Percentiles rank a stretch among this genome's conserved stretches.
phyloP scores from a whole-genome alignment of 148 eudicot genomes.

The Cornus suecica region DNA sequence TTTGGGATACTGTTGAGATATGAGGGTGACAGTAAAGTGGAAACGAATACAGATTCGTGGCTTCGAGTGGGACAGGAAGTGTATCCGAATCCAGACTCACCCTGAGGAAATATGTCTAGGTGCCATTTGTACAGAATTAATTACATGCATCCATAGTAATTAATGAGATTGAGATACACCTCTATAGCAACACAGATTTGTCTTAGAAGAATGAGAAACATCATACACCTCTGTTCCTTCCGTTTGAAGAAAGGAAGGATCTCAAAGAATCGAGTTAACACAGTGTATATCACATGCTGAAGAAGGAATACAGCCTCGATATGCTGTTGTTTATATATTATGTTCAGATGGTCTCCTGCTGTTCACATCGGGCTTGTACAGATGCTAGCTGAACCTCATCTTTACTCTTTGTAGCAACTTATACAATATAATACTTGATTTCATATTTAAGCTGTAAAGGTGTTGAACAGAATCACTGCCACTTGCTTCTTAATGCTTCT shows the following conservation, averaged over 20 bases:
- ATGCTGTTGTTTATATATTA: background rate
- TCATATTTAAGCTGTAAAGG: too few species aligned
- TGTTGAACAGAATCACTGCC: too few species aligned
- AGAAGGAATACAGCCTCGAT: background rate
- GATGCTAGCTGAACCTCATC: too few species aligned
- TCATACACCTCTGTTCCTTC: too few species aligned
- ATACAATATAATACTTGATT: too few species aligned
- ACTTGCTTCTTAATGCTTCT: too few species aligned
- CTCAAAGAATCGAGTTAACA: too few species aligned
- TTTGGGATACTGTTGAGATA: constrained; percentile 72
- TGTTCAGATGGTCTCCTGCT: too few species aligned
- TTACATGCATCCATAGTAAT: background rate
- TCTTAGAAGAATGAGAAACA: background rate
- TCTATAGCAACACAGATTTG: background rate
- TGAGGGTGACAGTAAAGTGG: constrained; percentile 25
- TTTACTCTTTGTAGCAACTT: too few species aligned
- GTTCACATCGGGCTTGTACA: too few species aligned
- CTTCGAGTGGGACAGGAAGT: constrained; percentile 70
- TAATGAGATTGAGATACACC: background rate
- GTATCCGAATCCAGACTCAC: constrained; percentile 34
- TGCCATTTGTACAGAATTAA: background rate
- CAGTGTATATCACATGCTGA: too few species aligned
- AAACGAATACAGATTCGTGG: constrained; percentile 37
- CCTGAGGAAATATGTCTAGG: background rate
- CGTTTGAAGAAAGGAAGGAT: too few species aligned